Percentiles rank a stretch among this genome's conserved stretches.
phyloP scores from a whole-genome alignment of 495 filamentous ascomycete species.

The Penicillium crystallinum region DNA sequence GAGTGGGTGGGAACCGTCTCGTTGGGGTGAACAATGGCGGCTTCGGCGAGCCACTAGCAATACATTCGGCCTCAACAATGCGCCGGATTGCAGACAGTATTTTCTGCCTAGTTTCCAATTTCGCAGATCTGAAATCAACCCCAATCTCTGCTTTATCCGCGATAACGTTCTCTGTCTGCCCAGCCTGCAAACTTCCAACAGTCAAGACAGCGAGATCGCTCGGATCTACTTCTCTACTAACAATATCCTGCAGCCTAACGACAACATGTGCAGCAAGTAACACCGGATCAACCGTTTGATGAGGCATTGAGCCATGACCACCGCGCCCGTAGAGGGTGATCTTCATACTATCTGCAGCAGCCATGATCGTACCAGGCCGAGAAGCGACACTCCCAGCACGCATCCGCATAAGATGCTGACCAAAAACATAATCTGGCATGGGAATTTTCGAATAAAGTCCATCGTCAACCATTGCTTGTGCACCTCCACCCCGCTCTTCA shows the following conservation, averaged over 20 bases:
- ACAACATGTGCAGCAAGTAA: slow-evolving; percentile 47
- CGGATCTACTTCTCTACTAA: slow-evolving; percentile 46
- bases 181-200: slow-evolving; percentile 47
- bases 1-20: slow-evolving; percentile 40
- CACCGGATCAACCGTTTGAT: slow-evolving; percentile 48
- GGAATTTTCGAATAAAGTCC: slow-evolving; percentile 47
- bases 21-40: slow-evolving; percentile 41
- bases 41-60: slow-evolving; percentile 41
- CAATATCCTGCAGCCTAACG: slow-evolving; percentile 45
- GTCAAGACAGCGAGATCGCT: slow-evolving; percentile 47
- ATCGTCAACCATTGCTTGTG: slow-evolving; percentile 51
- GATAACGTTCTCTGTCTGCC: slow-evolving; percentile 51
- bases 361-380: slow-evolving; percentile 39
- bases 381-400: slow-evolving; percentile 39
- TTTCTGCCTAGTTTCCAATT: slow-evolving; percentile 31
- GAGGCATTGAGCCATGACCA: slow-evolving; percentile 48
- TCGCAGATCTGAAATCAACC: slow-evolving; percentile 43
- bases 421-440: slow-evolving; percentile 45
- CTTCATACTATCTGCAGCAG: slow-evolving; percentile 46
- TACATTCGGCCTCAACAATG: slow-evolving; percentile 49
- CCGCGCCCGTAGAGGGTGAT: slow-evolving; percentile 49
- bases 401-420: slow-evolving; percentile 48
- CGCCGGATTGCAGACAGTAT: slow-evolving; percentile 39
- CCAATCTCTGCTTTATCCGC: slow-evolving; percentile 43
- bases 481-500: slow-evolving; percentile 48